Base-by-base conservation (phyloP, 257 asterid genomes). In the Solanum verrucosum region DNA sequence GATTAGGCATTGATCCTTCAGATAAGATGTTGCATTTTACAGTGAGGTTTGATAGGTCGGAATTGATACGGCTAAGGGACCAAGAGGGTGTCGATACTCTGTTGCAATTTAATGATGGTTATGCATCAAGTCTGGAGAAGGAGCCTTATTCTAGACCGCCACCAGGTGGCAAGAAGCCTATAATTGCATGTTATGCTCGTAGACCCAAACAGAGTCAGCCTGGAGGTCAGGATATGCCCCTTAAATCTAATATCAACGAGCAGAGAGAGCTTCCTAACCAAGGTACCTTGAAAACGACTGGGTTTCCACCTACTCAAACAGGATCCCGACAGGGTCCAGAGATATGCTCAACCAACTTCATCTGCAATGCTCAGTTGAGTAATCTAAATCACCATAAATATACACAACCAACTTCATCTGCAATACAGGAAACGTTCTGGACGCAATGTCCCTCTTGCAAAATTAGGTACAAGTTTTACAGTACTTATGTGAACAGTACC, bases 261-360 rank as follows among this genome's bases (percentile, higher is more conserved):
- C 90, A 56, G 70, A 90, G 87, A 67, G 91, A 34, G 65, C 83
- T 63, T 73, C 88, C 91, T 37, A 78, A 65, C 87, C 91, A 75
- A 49, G 89, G 89, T 21, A 65, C 89, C 60, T 46, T 34, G 25
- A 81, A 84, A 70, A 82, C 33, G 31, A 91, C 89, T 33, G 92
- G 91, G 44, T 60, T 73, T 59, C 87, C 94, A 13, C 83, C 92
- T 7, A 71, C 90, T 15, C 85, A 81, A 60, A 78, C 78, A 34
- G 91, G 92, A 86, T 72, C 85, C 68, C 91, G 86, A 87, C 86
- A 78, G 86, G 71, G 67, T 89, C 84, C 95, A 74, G 90, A 89
- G 68, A 70, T 60, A 65, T 86, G 46, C 74, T 44, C 5, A 44
- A 12, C 52, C 52, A 44, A 44, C 52, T 44, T 44, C 52, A 12